These are phyloP conservation scores for Picochlorum sp. DNA, from an alignment of 139 green algal genomes.

Conservation along the genomic window DNA sequence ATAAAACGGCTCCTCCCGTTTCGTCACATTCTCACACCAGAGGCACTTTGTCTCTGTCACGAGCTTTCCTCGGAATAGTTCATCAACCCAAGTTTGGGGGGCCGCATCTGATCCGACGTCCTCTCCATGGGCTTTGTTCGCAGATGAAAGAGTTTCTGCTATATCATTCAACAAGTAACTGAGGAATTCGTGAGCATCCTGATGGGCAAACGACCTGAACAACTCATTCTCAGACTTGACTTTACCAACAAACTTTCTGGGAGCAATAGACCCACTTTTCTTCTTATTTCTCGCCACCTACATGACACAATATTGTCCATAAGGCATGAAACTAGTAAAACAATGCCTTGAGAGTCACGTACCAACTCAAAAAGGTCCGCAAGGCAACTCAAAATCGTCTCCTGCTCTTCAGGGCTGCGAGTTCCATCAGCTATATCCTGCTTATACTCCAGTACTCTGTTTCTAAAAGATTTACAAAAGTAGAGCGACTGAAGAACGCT, in stretches of 20 bases:
- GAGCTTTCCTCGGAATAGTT: slow-evolving; percentile 86
- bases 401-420: slow-evolving; percentile 36
- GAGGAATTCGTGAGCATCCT: slow-evolving; percentile 98
- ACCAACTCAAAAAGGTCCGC: slow-evolving; percentile 83
- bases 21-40: slow-evolving; percentile 70
- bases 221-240: slow-evolving; percentile 92
- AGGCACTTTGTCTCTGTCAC: slow-evolving; percentile 93
- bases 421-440: slow-evolving; percentile 17
- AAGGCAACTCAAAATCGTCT: slow-evolving; percentile 85
- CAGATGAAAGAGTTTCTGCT: slow-evolving; percentile 78
- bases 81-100: slow-evolving; percentile 79
- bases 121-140: slow-evolving; percentile 22
- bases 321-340: neutral
- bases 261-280: slow-evolving; percentile 76
- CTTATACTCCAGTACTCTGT: slow-evolving; percentile 72
- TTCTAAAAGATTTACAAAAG: slow-evolving; percentile 77
- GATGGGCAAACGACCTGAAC: slow-evolving; percentile 94
- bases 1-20: slow-evolving; percentile 83
- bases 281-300: slow-evolving; percentile 82
- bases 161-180: slow-evolving; percentile 93
- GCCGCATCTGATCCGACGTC: neutral
- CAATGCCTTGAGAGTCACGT: neutral
- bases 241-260: slow-evolving; percentile 81
- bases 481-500: slow-evolving; percentile 90
- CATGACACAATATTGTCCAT: neutral